Evolutionary conservation across 495 filamentous ascomycete species (phyloP).

Genomic region (Cercophora scortea): DNA sequence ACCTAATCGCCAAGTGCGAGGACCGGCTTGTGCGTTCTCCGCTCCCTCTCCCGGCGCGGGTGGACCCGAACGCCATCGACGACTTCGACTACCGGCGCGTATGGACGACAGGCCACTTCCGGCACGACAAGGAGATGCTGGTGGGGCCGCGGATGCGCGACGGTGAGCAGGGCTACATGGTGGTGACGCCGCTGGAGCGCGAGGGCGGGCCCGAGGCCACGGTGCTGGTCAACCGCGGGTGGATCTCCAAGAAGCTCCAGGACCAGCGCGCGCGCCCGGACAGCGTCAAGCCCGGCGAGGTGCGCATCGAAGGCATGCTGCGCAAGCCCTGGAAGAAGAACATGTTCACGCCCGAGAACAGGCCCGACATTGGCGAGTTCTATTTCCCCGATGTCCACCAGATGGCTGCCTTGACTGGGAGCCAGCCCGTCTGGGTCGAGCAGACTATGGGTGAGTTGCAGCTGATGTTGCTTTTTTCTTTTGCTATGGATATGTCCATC

Average conservation of each 20-base stretch:
- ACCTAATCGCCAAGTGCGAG: constrained; percentile 80
- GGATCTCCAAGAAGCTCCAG: constrained; percentile 68
- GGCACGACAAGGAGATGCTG: constrained; percentile 93
- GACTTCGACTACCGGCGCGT: constrained; percentile 94
- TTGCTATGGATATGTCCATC: constrained; percentile 2
- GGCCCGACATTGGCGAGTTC: constrained; percentile 73
- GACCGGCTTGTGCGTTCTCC: constrained; percentile 82
- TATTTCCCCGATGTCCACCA: constrained; percentile 91
- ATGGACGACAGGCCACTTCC: constrained; percentile 60
- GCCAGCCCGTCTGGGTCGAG: constrained; percentile 90
- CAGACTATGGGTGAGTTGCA: constrained; percentile 74
- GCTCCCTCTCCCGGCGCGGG: constrained; percentile 71
- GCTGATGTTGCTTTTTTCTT: constrained; percentile 1
- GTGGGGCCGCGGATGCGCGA: constrained; percentile 85
- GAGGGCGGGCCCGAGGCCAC: constrained; percentile 33
- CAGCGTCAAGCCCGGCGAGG: constrained; percentile 55
- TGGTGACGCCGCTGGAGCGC: constrained; percentile 84
- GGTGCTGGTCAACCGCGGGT: constrained; percentile 80
- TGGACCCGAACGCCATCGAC: constrained; percentile 70
- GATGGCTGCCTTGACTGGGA: constrained; percentile 82
- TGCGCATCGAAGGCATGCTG: constrained; percentile 76
- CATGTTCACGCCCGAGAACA: constrained; percentile 88
- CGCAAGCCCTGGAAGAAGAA: constrained; percentile 93
- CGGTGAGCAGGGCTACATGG: constrained; percentile 81
- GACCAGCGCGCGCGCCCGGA: constrained; percentile 53